Conservation (phyloP, 805 yeast genomes). For the Lipomyces yamadae region DNA sequence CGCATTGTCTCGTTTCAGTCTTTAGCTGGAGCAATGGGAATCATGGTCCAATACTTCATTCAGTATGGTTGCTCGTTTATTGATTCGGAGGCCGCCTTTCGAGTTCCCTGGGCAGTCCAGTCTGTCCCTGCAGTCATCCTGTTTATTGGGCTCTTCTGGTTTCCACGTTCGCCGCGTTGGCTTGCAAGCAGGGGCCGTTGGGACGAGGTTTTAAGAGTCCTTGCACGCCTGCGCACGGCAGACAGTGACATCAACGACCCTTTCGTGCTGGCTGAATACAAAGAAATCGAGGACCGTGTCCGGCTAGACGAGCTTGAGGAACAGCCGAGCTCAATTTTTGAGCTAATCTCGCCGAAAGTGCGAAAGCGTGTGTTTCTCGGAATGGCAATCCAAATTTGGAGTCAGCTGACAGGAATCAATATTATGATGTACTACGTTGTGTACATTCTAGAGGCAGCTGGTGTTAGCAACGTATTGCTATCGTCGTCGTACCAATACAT, state of each 20-base stretch:
- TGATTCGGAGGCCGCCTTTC: conserved; percentile 56
- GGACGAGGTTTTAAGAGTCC: conserved; percentile 58
- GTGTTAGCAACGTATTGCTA: conserved; percentile 52
- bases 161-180: conserved; percentile 52
- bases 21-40: conserved; percentile 45
- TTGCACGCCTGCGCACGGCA: conserved; percentile 53
- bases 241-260: conserved; percentile 16
- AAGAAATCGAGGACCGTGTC: conserved; percentile 22
- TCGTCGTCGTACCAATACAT: conserved; percentile 59
- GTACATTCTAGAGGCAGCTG: conserved; percentile 52
- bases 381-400: conserved; percentile 70
- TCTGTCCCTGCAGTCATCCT: conserved; percentile 56
- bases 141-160: conserved; percentile 49
- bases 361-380: conserved; percentile 56
- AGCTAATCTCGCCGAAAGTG: conserved; percentile 6
- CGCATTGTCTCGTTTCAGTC: conserved; percentile 45
- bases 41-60: conserved; percentile 44
- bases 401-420: conserved; percentile 84
- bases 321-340: not conserved
- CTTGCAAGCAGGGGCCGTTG: conserved; percentile 56
- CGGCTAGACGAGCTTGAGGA: conserved; percentile 4
- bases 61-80: conserved; percentile 52
- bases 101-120: conserved; percentile 66
- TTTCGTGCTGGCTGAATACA: conserved; percentile 20
- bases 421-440: conserved; percentile 65